Evolutionary conservation across 352 stramenopile genomes (phyloP).

Genomic region (Phytophthora sp.): DNA sequence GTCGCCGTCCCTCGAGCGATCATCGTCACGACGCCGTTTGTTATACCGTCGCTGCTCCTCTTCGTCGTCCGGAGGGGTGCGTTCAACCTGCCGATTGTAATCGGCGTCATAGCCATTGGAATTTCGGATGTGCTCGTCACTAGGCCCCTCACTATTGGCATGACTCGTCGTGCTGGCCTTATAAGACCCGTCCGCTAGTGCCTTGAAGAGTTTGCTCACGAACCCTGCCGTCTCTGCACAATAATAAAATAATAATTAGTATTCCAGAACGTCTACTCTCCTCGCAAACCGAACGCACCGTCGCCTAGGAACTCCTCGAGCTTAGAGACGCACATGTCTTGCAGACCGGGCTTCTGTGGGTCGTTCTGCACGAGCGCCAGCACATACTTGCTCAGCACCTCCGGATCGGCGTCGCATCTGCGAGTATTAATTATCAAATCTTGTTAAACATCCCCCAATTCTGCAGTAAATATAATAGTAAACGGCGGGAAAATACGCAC

Average conservation of each 20-base stretch:
- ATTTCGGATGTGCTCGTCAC: slow-evolving; percentile 20
- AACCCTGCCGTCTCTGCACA: slow-evolving; percentile 73
- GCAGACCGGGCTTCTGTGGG: slow-evolving; percentile 70
- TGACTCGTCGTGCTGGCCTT: slow-evolving; percentile 34
- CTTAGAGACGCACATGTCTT: slow-evolving; percentile 77
- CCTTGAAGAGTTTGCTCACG: slow-evolving; percentile 73
- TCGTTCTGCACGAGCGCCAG: slow-evolving; percentile 86
- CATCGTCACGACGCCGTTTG: slow-evolving; percentile 71
- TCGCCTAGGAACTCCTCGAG: slow-evolving; percentile 88
- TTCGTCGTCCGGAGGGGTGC: slow-evolving; percentile 55
- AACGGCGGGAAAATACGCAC: slow-evolving; percentile 40
- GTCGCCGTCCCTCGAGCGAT: slow-evolving; percentile 42
- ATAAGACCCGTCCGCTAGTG: slow-evolving; percentile 69
- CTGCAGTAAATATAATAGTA: too few species aligned
- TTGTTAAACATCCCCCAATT: too few species aligned
- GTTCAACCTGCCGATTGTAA: slow-evolving; percentile 42
- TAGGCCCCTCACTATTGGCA: slow-evolving; percentile 9
- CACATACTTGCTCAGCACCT: slow-evolving; percentile 90
- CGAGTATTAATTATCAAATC: background rate
- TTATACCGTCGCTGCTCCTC: slow-evolving; percentile 57
- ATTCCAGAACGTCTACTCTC: background rate
- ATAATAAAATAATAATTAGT: slow-evolving; percentile 8
- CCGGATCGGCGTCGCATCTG: slow-evolving; percentile 86
- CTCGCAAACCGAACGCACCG: slow-evolving; percentile 40
- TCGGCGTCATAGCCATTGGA: slow-evolving; percentile 32